These are phyloP conservation scores for Hemerocallis citrina DNA, from an alignment of 106 monocot genomes.

Conservation along the genomic window DNA sequence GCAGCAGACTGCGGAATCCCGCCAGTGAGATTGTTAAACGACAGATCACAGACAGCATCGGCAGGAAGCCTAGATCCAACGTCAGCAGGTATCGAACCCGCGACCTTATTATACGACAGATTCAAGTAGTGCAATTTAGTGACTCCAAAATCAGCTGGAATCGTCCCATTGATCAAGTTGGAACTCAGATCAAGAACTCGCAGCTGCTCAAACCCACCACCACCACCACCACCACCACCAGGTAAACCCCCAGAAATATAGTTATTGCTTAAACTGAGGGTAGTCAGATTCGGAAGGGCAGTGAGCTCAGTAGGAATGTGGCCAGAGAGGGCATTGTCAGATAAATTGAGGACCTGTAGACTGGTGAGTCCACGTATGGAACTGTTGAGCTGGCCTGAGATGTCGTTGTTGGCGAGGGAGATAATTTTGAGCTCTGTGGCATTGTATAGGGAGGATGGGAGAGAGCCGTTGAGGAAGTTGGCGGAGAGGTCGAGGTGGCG, in stretches of 20 bases:
- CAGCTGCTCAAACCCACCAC: conserved; percentile 31
- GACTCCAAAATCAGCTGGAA: conserved; percentile 31
- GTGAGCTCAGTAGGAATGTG: conserved; percentile 32
- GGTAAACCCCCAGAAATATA: conserved; percentile 54
- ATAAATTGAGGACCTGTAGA: conserved; percentile 62
- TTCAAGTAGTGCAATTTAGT: conserved; percentile 45
- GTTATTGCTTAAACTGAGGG: conserved; percentile 51
- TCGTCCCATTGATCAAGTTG: conserved; percentile 68
- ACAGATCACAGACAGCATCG: conserved; percentile 52
- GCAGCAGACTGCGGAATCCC: conserved; percentile 43
- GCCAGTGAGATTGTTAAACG: conserved; percentile 83
- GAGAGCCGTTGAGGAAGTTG: conserved; percentile 69
- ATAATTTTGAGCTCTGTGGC: conserved; percentile 53
- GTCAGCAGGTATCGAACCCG: conserved; percentile 52
- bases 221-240: conserved; percentile 14
- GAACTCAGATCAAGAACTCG: conserved; percentile 66
- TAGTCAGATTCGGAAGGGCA: conserved; percentile 63
- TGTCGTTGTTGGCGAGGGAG: conserved; percentile 59
- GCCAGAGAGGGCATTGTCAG: conserved; percentile 71
- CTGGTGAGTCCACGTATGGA: conserved; percentile 9
- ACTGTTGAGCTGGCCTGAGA: conserved; percentile 63
- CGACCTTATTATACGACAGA: conserved; percentile 57
- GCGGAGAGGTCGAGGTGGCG: conserved; percentile 77
- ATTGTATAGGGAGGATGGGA: conserved; percentile 51
- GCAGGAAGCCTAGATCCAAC: conserved; percentile 31